Conservation (phyloP, 1,284 basidiomycete species). For the Ustilago bromivora region DNA sequence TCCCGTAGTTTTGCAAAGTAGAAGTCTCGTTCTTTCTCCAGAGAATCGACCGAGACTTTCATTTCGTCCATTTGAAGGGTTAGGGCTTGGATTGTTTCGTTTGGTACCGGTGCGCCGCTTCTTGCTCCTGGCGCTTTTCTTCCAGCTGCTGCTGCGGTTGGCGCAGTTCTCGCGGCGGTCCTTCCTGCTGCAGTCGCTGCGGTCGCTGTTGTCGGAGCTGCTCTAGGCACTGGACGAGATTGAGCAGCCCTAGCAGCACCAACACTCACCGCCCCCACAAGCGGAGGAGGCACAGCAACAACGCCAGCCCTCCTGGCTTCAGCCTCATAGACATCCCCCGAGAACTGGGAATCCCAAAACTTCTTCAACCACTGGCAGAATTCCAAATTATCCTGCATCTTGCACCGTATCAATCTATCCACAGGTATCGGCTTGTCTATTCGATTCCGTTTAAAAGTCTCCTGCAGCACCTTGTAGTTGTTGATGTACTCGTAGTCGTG, state of each 20-base stretch:
- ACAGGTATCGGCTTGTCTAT: slow-evolving; percentile 98
- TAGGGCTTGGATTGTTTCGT: slow-evolving; percentile 74
- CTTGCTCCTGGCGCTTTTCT: slow-evolving; percentile 73
- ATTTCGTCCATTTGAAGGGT: slow-evolving; percentile 86
- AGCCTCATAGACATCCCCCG: slow-evolving; percentile 89
- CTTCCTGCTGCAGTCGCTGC: too few relatives aligned
- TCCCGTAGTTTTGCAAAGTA: slow-evolving; percentile 90
- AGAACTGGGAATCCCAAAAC: slow-evolving; percentile 93
- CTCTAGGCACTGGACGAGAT: slow-evolving; percentile 8
- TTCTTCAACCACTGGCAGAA: slow-evolving; percentile 97
- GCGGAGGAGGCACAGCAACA: slow-evolving; percentile 68
- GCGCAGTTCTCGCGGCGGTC: background rate
- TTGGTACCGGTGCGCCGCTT: slow-evolving; percentile 47
- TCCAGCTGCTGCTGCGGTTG: slow-evolving; percentile 11
- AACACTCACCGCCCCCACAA: slow-evolving; percentile 54
- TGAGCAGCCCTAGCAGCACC: slow-evolving; percentile 31
- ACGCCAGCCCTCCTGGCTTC: slow-evolving; percentile 81
- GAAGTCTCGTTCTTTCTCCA: slow-evolving; percentile 91
- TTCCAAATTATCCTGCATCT: slow-evolving; percentile 99
- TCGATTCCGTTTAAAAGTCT: slow-evolving; percentile 74
- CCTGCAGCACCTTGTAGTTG: slow-evolving; percentile 94
- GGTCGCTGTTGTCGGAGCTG: slow-evolving; percentile 5
- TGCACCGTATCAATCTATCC: slow-evolving; percentile 93
- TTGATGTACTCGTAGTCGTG: slow-evolving; percentile 95
- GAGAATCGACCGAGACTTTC: slow-evolving; percentile 82